phyloP scores from a whole-genome alignment of 2,329 filamentous ascomycete genomes.

The Colletotrichum musae region DNA sequence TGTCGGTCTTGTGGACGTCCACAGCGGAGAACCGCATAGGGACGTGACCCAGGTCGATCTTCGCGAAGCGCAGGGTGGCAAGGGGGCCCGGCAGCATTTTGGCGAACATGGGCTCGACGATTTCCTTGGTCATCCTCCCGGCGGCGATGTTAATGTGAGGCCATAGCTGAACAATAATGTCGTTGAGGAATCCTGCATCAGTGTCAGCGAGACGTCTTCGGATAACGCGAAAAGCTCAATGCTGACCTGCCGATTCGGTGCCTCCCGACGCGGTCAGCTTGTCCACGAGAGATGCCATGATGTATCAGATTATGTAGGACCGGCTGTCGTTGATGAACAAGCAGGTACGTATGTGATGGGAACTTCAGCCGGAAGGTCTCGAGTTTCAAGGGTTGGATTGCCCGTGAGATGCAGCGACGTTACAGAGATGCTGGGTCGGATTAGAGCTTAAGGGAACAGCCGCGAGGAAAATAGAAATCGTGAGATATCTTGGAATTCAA shows the following conservation, averaged over 20 bases:
- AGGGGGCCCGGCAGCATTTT: constrained; percentile 62
- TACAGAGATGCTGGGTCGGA: not conserved
- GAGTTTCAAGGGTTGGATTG: too few species aligned
- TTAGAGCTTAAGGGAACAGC: not conserved
- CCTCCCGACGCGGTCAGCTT: constrained; percentile 57
- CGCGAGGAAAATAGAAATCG: not conserved
- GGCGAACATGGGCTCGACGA: constrained; percentile 63
- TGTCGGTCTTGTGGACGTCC: constrained; percentile 60
- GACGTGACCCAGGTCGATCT: constrained; percentile 60
- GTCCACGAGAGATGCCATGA: constrained; percentile 54
- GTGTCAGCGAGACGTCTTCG: constrained; percentile 21
- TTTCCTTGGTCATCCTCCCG: constrained; percentile 60
- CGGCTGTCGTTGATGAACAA: constrained; percentile 14
- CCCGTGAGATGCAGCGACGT: not conserved
- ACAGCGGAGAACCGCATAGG: constrained; percentile 59
- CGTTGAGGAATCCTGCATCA: constrained; percentile 60
- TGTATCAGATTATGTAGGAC: not conserved
- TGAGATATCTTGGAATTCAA: not conserved
- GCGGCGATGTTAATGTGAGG: constrained; percentile 63
- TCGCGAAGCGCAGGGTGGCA: constrained; percentile 57
- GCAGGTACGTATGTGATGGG: not conserved
- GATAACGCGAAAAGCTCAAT: not conserved
- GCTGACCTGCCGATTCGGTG: constrained; percentile 54
- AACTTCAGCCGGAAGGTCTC: not conserved
- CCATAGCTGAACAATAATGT: constrained; percentile 63